These are phyloP conservation scores for Ceratocystis smalleyi DNA, from an alignment of 2,329 filamentous ascomycete genomes.

Conservation along the genomic window DNA sequence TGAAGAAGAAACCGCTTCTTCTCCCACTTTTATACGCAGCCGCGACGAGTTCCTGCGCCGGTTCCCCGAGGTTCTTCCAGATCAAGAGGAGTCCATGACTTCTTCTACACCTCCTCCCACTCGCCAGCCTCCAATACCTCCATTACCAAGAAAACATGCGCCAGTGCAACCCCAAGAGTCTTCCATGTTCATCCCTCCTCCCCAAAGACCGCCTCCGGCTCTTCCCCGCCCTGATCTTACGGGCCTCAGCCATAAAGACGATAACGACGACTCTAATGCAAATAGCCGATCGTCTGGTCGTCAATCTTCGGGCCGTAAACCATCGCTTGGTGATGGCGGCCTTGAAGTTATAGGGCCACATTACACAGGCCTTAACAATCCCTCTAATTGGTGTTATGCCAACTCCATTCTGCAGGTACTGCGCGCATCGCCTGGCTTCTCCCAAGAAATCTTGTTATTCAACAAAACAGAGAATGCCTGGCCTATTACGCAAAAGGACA, in stretches of 20 bases:
- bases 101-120: slow-evolving; percentile 23
- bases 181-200: slow-evolving; percentile 14
- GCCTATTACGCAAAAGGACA: slow-evolving; percentile 50
- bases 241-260: slow-evolving; percentile 14
- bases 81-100: slow-evolving; percentile 42
- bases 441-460: slow-evolving; percentile 43
- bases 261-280: slow-evolving; percentile 1
- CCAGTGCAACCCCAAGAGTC: background rate
- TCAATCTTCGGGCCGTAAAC: slow-evolving; percentile 20
- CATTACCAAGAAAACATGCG: background rate
- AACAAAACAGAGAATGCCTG: slow-evolving; percentile 45
- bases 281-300: slow-evolving; percentile 23
- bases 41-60: slow-evolving; percentile 74
- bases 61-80: slow-evolving; percentile 55
- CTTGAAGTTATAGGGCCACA: slow-evolving; percentile 25
- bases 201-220: slow-evolving; percentile 36
- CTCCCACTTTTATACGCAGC: slow-evolving; percentile 44
- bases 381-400: slow-evolving; percentile 76
- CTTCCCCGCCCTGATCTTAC: slow-evolving; percentile 54
- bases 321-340: slow-evolving; percentile 21
- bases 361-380: slow-evolving; percentile 58
- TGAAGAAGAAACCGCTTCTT: slow-evolving; percentile 40
- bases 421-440: slow-evolving; percentile 55
- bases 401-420: slow-evolving; percentile 80
- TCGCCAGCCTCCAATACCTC: background rate